Evolutionary conservation across 495 filamentous ascomycete species (phyloP).

Genomic region (Aspergillus mulundensis): DNA sequence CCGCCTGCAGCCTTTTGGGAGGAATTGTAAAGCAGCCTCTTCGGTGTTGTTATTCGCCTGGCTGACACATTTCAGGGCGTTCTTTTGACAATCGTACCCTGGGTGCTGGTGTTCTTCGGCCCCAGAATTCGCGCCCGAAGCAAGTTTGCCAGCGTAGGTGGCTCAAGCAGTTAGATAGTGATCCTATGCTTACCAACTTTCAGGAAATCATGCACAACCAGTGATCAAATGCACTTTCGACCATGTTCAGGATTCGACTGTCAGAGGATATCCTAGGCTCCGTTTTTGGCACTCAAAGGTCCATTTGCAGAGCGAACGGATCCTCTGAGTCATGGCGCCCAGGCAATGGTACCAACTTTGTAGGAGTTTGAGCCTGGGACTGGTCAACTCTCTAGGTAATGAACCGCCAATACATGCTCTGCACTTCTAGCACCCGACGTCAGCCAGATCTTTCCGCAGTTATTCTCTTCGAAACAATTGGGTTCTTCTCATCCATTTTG

Average conservation of each 20-base stretch:
- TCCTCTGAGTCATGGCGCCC: background rate
- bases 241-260: background rate
- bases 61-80: conserved; percentile 39
- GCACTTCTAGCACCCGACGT: background rate
- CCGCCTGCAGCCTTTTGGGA: conserved; percentile 71
- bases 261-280: background rate
- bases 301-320: background rate
- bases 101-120: conserved; percentile 73
- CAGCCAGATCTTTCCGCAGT: background rate
- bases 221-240: background rate
- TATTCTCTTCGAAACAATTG: too few relatives aligned
- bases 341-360: too few relatives aligned
- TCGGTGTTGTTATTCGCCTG: background rate
- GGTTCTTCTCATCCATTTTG: background rate
- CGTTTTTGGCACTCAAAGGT: background rate
- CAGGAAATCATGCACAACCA: conserved; percentile 25
- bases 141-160: conserved; percentile 57
- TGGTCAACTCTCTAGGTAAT: background rate
- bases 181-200: background rate
- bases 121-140: conserved; percentile 68
- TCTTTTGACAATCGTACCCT: conserved; percentile 68
- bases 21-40: conserved; percentile 48
- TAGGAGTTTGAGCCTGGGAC: too few relatives aligned
- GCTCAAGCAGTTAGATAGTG: background rate
- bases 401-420: background rate